Base-by-base conservation (phyloP, 805 yeast genomes). In the Wickerhamiella shivajii region DNA sequence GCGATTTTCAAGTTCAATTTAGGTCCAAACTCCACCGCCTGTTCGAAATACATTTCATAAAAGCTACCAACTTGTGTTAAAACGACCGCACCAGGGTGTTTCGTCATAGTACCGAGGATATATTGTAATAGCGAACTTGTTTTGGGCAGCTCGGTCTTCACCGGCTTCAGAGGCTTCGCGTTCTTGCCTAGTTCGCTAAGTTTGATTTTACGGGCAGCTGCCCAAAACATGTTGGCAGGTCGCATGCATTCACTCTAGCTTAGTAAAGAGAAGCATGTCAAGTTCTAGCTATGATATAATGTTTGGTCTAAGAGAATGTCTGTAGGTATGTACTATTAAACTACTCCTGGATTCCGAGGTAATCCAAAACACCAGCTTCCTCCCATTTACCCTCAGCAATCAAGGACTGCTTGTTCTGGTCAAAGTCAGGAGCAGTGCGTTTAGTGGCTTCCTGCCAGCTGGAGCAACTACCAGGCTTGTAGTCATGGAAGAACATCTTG, bases 1-100 rank as follows among this genome's bases (percentile, higher is more conserved):
- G 93, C 77, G 2, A 84, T 63, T 29, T 79, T 74, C 18, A 87
- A 53, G 18, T 84, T 84, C 34, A 90, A 55, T 34, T 69, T 53
- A 2, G 78, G 74, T 0, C 81, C 93, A 49, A 66, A 73, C 27
- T 63, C 64, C 7, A 71, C 69, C 1, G 97, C 97, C 40, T 84
- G 93, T 34, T 85, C 85, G 48, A 79, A 83, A 50, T 90, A 90
- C 3, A 87, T 57, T 56, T 59, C 58, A 40, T 43, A 52, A 31
- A 52, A 53, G 12, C 50, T 38, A 16, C 57, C 49, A 3, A 43
- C 49, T 29, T 42, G 47, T 11, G 47, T 31, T 14, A 44, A 28
- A 2, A 79, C 74, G 0, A 77, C 74, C 40, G 73, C 64, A 3
- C 59, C 67, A 7, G 65, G 62, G 43, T 67, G 56, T 29, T 50